Base-by-base conservation (phyloP, 208 protist genomes). In the Acanthamoeba polyphaga region DNA sequence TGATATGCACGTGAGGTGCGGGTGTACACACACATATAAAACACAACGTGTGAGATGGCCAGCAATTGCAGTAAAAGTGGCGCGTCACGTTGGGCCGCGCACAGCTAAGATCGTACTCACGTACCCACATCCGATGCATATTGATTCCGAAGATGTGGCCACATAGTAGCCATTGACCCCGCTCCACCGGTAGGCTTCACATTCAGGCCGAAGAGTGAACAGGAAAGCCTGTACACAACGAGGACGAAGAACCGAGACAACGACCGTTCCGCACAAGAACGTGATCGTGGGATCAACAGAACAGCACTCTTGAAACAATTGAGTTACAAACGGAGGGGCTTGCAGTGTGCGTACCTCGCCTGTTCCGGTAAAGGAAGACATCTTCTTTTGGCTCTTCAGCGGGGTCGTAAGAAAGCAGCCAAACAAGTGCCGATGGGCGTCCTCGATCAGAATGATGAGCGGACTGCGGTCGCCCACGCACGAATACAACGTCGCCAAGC, bases 101-200 rank as follows among this genome's bases (percentile, higher is more conserved):
- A 70, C 5, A 32, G 10, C n/a, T 2, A 70, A 27, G 64, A 32
- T 15, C 0, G 49, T 51, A 19, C 17, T 4, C 17, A 22, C 80
- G 80, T 27, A 89, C 80, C 80, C 80, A 64, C 80, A 89, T 0
- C 80, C 80, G n/a, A 89, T 43, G 29, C 80, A 89, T 10, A 89
- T 89, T 2, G 80, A 89, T 15, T 89, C n/a, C 17, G 51, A 10
- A 34, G 51, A 58, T 27, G 51, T 66, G n/a, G 80, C 46, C 29
- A 89, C 80, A 15, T 89, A 66, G 51, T 66, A 89, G 27, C 51
- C 80, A 46, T 89, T 89, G 46, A 66, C n/a, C 27, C 80, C 80
- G 29, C 51, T 66, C 80, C 80, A 89, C 43, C 80, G 80, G 51
- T 46, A 64, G 27, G 49, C 80, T 27, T 32, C 80, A 15, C 49